These are phyloP conservation scores for Apiotrichum porosum DNA, from an alignment of 1,284 basidiomycete species.

Conservation along the genomic window DNA sequence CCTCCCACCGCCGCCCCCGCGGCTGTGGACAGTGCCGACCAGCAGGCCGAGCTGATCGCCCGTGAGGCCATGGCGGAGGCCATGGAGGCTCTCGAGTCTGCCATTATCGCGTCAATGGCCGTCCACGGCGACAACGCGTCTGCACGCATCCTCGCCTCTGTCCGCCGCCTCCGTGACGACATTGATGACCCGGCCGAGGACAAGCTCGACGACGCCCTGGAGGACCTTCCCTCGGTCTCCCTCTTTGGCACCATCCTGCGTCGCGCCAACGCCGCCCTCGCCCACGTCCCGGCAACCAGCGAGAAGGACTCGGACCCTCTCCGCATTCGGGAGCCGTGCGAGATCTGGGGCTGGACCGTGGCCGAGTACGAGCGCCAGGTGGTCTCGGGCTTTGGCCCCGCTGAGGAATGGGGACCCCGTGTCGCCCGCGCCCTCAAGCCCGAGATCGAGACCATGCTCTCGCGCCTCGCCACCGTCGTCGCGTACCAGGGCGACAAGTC, in stretches of 20 bases:
- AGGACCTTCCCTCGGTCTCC: slow-evolving; percentile 46
- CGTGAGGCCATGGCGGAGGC: slow-evolving; percentile 49
- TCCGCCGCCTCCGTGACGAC: slow-evolving; percentile 43
- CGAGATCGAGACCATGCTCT: slow-evolving; percentile 40
- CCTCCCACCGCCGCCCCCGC: slow-evolving; percentile 32
- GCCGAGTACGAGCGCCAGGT: slow-evolving; percentile 47
- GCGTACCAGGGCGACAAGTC: slow-evolving; percentile 13
- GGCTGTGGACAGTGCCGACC: slow-evolving; percentile 24
- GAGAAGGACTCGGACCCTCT: slow-evolving; percentile 11
- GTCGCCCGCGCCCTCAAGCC: slow-evolving; percentile 45
- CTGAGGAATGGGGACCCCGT: slow-evolving; percentile 45
- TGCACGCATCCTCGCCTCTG: slow-evolving; percentile 19
- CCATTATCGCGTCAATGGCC: slow-evolving; percentile 38
- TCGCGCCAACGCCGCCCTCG: slow-evolving; percentile 36
- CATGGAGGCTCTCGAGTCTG: slow-evolving; percentile 45
- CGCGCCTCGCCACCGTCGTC: slow-evolving; percentile 15
- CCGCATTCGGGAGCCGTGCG: slow-evolving; percentile 29
- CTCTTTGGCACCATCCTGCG: slow-evolving; percentile 41
- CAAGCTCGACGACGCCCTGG: slow-evolving; percentile 47
- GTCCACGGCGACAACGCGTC: slow-evolving; percentile 30
- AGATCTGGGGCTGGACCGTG: slow-evolving; percentile 40
- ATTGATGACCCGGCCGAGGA: slow-evolving; percentile 38
- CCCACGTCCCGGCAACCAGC: slow-evolving; percentile 9
- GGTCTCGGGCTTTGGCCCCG: slow-evolving; percentile 44
- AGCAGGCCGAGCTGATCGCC: slow-evolving; percentile 44